Evolutionary conservation across 169 alveolate species (phyloP), one percentile per base, ranked within the genome.

Genomic region (Plasmodium vivax): DNA sequence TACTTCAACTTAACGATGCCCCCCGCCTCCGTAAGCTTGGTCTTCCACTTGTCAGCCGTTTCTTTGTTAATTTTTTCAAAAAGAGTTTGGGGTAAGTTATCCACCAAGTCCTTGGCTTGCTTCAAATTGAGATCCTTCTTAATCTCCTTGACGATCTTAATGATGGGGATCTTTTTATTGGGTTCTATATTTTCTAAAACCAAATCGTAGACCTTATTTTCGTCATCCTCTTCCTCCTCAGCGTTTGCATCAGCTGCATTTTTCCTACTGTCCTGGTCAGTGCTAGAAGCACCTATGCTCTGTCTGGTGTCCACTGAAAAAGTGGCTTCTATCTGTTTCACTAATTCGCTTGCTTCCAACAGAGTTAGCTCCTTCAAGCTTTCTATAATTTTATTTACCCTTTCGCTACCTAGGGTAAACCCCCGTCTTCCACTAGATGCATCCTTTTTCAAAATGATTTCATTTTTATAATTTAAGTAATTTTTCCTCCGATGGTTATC

Each of bases 281-380:
- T 84, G 16, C 27, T 91, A 16, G 95, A 84, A 10, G 88, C 81
- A 47, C 95, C 94, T 43, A 95, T 75, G 82, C 81, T 93, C 82
- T 93, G 94, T 75, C 87, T 93, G 16, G 96, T 84, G n/a, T 96
- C 94, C 2, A 96, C 98, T 3, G 97, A 96, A 75, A 96, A 96
- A 16, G 97, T 91, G 74, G 95, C 88, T 94, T 96, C 98, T 27
- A 96, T 96, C 93, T 96, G 92, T 88, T 93, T 96, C 32, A 96
- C 98, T 79, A 96, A 74, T 83, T 96, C 98, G 27, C 97, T 94
- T 16, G 98, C 96, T 94, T 96, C 98, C 95, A 96, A 73, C 19
- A 96, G 92, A 4, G 97, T 95, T 72, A 96, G 88, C 27, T 79
- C 77, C 92, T 96, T 96, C 85, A 96, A 94, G 34, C 94, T 95